phyloP scores from a whole-genome alignment of 1,284 basidiomycete genomes.

The Fomitopsis palustris region DNA sequence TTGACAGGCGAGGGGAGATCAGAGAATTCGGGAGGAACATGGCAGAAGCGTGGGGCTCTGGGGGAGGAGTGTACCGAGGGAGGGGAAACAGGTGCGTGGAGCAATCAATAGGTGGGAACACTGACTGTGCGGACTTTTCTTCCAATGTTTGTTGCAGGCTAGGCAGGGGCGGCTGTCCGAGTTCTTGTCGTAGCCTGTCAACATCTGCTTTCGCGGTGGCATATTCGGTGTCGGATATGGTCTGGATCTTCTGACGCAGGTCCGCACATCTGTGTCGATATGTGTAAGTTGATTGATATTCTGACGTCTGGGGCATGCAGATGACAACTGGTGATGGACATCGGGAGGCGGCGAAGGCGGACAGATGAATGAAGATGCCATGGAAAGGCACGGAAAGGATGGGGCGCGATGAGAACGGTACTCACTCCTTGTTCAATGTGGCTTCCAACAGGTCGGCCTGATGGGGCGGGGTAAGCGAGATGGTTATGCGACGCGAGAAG shows the following conservation, averaged over 20 bases:
- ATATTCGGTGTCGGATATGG: conserved; percentile 72
- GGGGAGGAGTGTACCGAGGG: background rate
- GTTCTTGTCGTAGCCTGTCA: conserved; percentile 65
- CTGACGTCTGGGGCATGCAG: background rate
- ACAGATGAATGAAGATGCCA: background rate
- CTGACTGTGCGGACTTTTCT: conserved; percentile 70
- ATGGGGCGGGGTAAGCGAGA: conserved; percentile 8
- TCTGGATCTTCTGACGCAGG: conserved; percentile 59
- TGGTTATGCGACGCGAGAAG: background rate
- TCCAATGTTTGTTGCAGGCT: conserved; percentile 67
- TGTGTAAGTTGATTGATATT: background rate
- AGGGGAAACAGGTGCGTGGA: conserved; percentile 1
- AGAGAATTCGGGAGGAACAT: background rate
- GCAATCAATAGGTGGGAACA: conserved; percentile 15
- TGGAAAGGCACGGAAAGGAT: background rate
- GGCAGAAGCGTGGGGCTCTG: background rate
- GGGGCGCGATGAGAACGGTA: background rate
- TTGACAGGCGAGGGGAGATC: background rate
- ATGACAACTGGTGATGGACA: background rate
- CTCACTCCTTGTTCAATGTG: conserved; percentile 61
- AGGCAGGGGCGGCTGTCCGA: conserved; percentile 69
- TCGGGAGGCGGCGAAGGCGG: too few relatives aligned
- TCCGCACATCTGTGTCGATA: conserved; percentile 47
- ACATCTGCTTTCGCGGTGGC: conserved; percentile 68
- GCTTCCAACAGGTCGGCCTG: conserved; percentile 54